Evolutionary conservation across 2,329 filamentous ascomycete genomes (phyloP), one percentile per base, ranked within the genome.

Genomic region (Cyphellophora attinorum): DNA sequence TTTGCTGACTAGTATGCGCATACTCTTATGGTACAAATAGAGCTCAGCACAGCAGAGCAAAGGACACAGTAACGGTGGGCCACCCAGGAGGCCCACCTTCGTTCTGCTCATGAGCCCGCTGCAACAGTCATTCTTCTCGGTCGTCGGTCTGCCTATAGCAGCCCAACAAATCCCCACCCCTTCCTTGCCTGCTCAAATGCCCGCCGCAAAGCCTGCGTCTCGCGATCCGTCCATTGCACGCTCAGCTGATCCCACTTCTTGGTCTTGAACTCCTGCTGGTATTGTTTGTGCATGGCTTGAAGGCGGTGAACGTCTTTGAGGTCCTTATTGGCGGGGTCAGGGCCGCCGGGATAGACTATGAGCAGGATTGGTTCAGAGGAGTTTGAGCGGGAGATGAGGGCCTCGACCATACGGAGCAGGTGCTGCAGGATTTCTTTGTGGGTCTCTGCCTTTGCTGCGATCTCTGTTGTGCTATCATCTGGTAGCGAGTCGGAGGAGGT

Each of bases 191-290:
- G 60, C 47, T 70, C 63, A 47, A 68, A 72, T 2, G 75, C 75
- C 38, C 53, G 58, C 44, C 68, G 68, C 34, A 80, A 51, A 28
- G 65, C 67, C 53, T 78, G 74, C 44, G 76, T 70, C 50, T 80
- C 76, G 3, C 59, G 61, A 56, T 79, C 75, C 13, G 75, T 78
- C 76, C 76, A 80, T 48, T 74, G 68, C 23, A 79, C 70, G 33
- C 59, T 72, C 42, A 79, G 49, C 39, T 78, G 60, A 51, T 79
- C 70, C 75, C 75, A 79, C 37, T 76, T 77, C 54, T 70, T 72
- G 13, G 66, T 64, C 37, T 64, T 59, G 48, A 69, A 78, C 48
- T 79, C 75, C 34, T 67, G 61, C 35, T 67, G 67, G 51, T 71
- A 74, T 36, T 60, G 59, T 45, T 67, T 63, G 37, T 76, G 70